Percentiles rank a stretch among this genome's conserved stretches.
These are phyloP conservation scores for Lichtheimia hyalospora DNA, from an alignment of 371 early-diverging fungal species.

Conservation along the genomic window DNA sequence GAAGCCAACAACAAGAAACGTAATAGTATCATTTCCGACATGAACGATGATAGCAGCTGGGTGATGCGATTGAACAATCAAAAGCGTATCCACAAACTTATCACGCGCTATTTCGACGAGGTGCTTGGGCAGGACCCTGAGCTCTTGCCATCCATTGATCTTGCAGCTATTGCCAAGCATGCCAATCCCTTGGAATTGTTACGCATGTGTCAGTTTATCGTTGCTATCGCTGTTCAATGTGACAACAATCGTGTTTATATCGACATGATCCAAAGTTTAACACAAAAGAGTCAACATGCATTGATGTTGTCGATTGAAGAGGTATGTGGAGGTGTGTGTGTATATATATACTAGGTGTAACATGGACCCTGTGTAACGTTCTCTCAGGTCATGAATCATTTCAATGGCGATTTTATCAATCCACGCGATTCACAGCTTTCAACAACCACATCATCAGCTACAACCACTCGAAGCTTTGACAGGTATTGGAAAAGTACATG, in stretches of 20 bases:
- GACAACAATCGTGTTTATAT: slow-evolving; percentile 82
- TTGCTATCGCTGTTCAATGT: slow-evolving; percentile 88
- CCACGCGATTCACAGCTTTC: slow-evolving; percentile 25
- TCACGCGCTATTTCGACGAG: slow-evolving; percentile 88
- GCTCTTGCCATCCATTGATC: slow-evolving; percentile 57
- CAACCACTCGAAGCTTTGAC: slow-evolving; percentile 20
- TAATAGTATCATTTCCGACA: slow-evolving; percentile 8
- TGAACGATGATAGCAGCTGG: slow-evolving; percentile 69
- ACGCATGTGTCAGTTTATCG: slow-evolving; percentile 76
- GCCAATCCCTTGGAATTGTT: slow-evolving; percentile 69
- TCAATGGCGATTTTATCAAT: slow-evolving; percentile 28
- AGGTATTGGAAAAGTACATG: too few species aligned
- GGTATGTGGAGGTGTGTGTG: not conserved
- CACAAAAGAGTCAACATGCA: slow-evolving; percentile 75
- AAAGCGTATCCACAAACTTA: slow-evolving; percentile 82
- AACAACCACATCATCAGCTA: slow-evolving; percentile 20
- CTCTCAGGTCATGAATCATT: slow-evolving; percentile 35
- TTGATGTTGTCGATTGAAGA: slow-evolving; percentile 91
- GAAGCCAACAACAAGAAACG: slow-evolving; percentile 25
- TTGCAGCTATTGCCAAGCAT: slow-evolving; percentile 85
- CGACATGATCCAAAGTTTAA: slow-evolving; percentile 80
- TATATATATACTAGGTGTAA: too few species aligned
- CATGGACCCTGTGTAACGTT: not conserved
- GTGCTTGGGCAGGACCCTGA: slow-evolving; percentile 70
- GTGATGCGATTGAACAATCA: slow-evolving; percentile 88